Base-by-base conservation (phyloP, 2,329 filamentous ascomycete species). In the Trichocomaceae sp. region DNA sequence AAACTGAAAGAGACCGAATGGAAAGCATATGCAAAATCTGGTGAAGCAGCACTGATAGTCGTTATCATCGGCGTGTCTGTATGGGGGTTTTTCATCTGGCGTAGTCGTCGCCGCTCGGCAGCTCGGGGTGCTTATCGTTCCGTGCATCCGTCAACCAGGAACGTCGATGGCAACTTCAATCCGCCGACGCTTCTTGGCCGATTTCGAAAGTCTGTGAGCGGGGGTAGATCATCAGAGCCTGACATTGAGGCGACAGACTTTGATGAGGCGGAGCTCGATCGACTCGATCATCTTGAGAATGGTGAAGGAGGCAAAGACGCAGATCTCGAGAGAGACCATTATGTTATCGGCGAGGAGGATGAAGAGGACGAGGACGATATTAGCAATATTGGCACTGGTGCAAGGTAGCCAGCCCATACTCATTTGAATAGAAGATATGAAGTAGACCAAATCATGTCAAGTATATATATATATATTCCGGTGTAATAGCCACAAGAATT, bases 21-120 rank as follows among this genome's bases (percentile, higher is more conserved):
- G 88, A 82, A 85, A 50, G 91, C 91, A 0, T 96, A 96, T 71
- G 87, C 86, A 67, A 86, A 88, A 63, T 93, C 88, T 2, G 90
- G 91, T 50, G 89, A 95, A 72, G 82, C 91, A 6, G 90, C 90
- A 1, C 79, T 96, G 2, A 83, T 91, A 15, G 83, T 96, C 48
- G 88, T 96, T 17, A 77, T 86, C 50, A 82, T 93, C 57, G 85
- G 84, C 1, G 88, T 87, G 1, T 75, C 74, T 5, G 75, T 82
- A 12, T 95, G 89, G 85, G 88, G 85, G n/a, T 87, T 84, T 65
- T 81, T 83, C 62, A 76, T 85, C 59, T 83, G 79, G 77, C 77
- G 80, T 50, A 77, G 76, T 58, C 77, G 83, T 42, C 74, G 77
- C 52, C 69, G 68, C 22, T n/a, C 46, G 41, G 3, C 6, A 9